Conservation (phyloP, 2,329 filamentous ascomycete genomes). For the Botryotinia calthae region DNA sequence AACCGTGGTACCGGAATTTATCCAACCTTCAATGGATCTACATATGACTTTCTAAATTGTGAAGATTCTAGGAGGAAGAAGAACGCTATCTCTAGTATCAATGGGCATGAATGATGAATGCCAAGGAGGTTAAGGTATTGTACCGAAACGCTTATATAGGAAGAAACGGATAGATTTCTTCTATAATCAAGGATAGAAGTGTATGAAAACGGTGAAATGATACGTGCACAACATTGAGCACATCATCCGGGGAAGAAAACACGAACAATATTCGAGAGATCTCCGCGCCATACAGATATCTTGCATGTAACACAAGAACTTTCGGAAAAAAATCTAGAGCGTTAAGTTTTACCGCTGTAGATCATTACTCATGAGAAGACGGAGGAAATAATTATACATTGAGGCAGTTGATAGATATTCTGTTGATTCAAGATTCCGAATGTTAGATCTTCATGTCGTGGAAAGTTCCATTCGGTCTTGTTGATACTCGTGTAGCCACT, state of each 20-base stretch:
- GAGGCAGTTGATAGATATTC: not conserved
- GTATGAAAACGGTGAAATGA: not conserved
- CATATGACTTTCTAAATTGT: not conserved
- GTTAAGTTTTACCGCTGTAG: not conserved
- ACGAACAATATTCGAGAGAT: not conserved
- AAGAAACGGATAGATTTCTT: not conserved
- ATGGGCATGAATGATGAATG: not conserved
- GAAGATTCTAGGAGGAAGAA: not conserved
- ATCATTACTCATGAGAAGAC: not conserved
- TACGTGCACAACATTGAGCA: not conserved
- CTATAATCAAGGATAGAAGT: not conserved
- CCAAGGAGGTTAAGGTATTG: not conserved
- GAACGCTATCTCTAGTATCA: not conserved
- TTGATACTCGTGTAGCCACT: not conserved
- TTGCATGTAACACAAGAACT: not conserved
- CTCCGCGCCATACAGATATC: not conserved
- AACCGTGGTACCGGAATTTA: slow-evolving; percentile 7
- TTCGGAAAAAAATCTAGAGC: not conserved
- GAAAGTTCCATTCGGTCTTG: not conserved
- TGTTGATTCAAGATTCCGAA: not conserved
- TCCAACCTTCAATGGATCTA: not conserved
- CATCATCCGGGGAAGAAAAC: not conserved
- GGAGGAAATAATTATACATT: not conserved
- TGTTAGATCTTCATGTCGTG: not conserved
- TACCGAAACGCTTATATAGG: not conserved